Evolutionary conservation across 805 yeast species (phyloP), one percentile per base, ranked within the genome.

Genomic region (Metschnikowia henanensis): DNA sequence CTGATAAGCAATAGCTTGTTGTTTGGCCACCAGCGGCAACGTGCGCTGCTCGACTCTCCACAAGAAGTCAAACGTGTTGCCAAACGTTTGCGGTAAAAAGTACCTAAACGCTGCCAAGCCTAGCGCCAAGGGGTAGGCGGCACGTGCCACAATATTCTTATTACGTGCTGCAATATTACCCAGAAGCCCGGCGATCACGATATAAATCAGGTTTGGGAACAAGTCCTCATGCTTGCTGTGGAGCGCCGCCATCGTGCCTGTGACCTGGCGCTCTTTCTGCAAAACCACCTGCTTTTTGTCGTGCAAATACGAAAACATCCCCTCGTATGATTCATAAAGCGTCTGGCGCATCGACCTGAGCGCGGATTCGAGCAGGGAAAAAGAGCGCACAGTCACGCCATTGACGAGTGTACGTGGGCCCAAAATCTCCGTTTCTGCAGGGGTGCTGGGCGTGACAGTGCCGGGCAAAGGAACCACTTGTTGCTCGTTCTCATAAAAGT

Each of bases 141-240:
- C 69, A 55, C 82, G 79, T 10, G 84, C 57, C 2, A 82, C 40
- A 18, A 82, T 51, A 43, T 80, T 80, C 45, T 85, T 73, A 55
- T 83, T 80, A 56, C 95, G 84, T 2, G 94, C 79, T 38, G 82
- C 55, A 40, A 88, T 82, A 35, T 84, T 76, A 30, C 96, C 96
- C 6, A 88, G 67, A 42, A 89, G 70, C 2, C 80, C 75, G 12
- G 88, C 90, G 22, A 87, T 77, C 8, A 80, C 59, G 30, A 89
- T 72, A 60, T 87, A 89, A 23, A 87, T 63, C 3, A 81, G 65
- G 50, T 84, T 84, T 10, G 96, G 94, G 38, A 85, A 71, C 39
- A 87, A 64, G 37, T 80, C 86, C 66, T 89, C 96, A 31, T 73
- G 64, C 53, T 70, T 78, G 47, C 77, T 72, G 60, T 83, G 89